Percentiles rank a stretch among this genome's conserved stretches.
Conservation (phyloP, 148 eudicot species). For the Arbutus unedo region DNA sequence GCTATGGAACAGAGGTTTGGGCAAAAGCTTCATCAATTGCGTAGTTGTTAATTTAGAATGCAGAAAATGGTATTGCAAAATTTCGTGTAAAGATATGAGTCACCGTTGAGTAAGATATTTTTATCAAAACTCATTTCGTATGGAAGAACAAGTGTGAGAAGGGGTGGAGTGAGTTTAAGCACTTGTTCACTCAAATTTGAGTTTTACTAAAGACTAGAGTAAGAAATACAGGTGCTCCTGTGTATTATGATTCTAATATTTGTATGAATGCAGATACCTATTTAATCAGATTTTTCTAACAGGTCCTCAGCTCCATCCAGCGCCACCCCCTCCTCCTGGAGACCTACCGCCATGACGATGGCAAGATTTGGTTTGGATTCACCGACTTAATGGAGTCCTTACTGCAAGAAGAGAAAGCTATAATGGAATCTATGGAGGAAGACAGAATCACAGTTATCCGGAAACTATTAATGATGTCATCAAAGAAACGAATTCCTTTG, state of each 20-base stretch:
- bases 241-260: not conserved
- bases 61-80: not conserved
- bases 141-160: not conserved
- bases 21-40: not conserved
- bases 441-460: slow-evolving; percentile 61
- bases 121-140: not conserved
- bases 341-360: slow-evolving; percentile 63
- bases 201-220: not conserved
- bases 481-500: slow-evolving; percentile 57
- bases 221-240: not conserved
- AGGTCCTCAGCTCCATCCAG: slow-evolving; percentile 40
- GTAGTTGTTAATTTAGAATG: not conserved
- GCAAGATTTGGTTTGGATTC: slow-evolving; percentile 83
- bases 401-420: slow-evolving; percentile 41
- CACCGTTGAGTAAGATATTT: not conserved
- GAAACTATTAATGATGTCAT: slow-evolving; percentile 84
- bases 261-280: not conserved
- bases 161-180: not conserved
- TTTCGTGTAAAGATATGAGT: not conserved
- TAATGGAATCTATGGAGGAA: slow-evolving; percentile 45
- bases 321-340: slow-evolving; percentile 70
- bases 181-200: not conserved
- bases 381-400: slow-evolving; percentile 66
- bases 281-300: not conserved
- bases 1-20: not conserved